Evolutionary conservation across 2,329 filamentous ascomycete species (phyloP).

Genomic region (Colletotrichum eleusines): DNA sequence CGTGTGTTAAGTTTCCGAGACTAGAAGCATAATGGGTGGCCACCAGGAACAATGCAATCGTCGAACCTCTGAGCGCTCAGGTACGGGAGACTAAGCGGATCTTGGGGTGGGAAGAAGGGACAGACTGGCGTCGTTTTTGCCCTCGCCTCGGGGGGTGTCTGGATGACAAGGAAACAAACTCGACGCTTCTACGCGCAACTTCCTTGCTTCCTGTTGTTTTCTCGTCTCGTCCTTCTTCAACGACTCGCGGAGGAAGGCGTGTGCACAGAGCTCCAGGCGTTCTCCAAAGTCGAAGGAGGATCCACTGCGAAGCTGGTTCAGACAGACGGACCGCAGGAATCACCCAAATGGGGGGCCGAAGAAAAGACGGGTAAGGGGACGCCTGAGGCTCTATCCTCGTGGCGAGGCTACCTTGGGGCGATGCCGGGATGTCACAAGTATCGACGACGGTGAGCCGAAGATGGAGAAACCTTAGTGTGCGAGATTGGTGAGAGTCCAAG

Average conservation of each 20-base stretch:
- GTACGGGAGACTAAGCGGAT: slow-evolving; percentile 42
- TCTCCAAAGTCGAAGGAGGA: slow-evolving; percentile 31
- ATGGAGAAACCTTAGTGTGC: slow-evolving; percentile 38
- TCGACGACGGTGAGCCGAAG: slow-evolving; percentile 38
- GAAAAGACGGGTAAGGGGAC: slow-evolving; percentile 32
- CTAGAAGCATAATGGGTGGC: slow-evolving; percentile 48
- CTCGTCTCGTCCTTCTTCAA: slow-evolving; percentile 13
- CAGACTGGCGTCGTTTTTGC: slow-evolving; percentile 36
- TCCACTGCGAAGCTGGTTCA: slow-evolving; percentile 39
- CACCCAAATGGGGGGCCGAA: slow-evolving; percentile 41
- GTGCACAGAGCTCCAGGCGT: slow-evolving; percentile 42
- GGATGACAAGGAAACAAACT: slow-evolving; percentile 40
- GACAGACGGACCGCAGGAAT: slow-evolving; percentile 41
- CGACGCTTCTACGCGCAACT: slow-evolving; percentile 28
- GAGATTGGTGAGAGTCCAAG: slow-evolving; percentile 14
- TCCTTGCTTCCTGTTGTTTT: slow-evolving; percentile 37
- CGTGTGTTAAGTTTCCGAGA: slow-evolving; percentile 51
- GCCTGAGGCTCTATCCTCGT: slow-evolving; percentile 37
- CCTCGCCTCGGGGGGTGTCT: slow-evolving; percentile 35
- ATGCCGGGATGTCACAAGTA: slow-evolving; percentile 33
- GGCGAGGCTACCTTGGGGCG: slow-evolving; percentile 32
- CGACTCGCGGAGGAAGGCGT: slow-evolving; percentile 27
- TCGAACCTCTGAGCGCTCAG: slow-evolving; percentile 43
- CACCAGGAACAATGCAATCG: slow-evolving; percentile 44
- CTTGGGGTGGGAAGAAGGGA: slow-evolving; percentile 28